Conservation (phyloP, 2,329 filamentous ascomycete genomes). For the Colletotrichum incanum region DNA sequence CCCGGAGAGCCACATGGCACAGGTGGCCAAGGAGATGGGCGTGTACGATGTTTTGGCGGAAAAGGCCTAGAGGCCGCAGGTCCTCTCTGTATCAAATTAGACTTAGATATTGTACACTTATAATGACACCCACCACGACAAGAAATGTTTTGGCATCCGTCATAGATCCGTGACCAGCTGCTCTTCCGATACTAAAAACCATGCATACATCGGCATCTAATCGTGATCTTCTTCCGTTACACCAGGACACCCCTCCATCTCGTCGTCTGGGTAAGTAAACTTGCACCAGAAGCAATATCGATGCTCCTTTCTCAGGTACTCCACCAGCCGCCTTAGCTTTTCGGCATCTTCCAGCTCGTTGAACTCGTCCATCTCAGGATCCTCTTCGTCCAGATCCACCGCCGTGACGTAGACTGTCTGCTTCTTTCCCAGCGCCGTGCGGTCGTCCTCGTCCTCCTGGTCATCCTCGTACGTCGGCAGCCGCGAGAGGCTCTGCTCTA, state of each 20-base stretch:
- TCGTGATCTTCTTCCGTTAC: constrained; percentile 87
- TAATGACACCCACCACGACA: constrained; percentile 37
- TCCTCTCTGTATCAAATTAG: constrained; percentile 29
- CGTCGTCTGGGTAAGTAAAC: constrained; percentile 79
- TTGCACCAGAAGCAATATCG: constrained; percentile 99
- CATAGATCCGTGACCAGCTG: background rate
- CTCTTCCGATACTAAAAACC: background rate
- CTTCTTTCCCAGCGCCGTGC: constrained; percentile 75
- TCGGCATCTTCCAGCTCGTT: constrained; percentile 78
- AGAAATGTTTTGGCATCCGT: background rate
- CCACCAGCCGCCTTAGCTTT: constrained; percentile 76
- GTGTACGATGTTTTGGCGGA: constrained; percentile 52
- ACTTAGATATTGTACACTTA: constrained; percentile 31
- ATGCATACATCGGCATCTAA: constrained; percentile 46
- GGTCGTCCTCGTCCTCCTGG: constrained; percentile 80
- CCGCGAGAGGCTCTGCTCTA: constrained; percentile 75
- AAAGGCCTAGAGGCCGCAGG: constrained; percentile 17
- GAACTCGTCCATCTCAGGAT: constrained; percentile 86
- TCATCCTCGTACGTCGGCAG: constrained; percentile 79
- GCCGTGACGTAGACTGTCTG: constrained; percentile 71
- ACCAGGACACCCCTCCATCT: constrained; percentile 92
- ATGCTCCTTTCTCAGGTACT: constrained; percentile 79
- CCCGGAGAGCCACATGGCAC: constrained; percentile 48
- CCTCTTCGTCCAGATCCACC: constrained; percentile 82
- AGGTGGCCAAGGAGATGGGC: constrained; percentile 61